These are phyloP conservation scores for Ramalina peruviana DNA, from an alignment of 495 filamentous ascomycete species.

Conservation along the genomic window DNA sequence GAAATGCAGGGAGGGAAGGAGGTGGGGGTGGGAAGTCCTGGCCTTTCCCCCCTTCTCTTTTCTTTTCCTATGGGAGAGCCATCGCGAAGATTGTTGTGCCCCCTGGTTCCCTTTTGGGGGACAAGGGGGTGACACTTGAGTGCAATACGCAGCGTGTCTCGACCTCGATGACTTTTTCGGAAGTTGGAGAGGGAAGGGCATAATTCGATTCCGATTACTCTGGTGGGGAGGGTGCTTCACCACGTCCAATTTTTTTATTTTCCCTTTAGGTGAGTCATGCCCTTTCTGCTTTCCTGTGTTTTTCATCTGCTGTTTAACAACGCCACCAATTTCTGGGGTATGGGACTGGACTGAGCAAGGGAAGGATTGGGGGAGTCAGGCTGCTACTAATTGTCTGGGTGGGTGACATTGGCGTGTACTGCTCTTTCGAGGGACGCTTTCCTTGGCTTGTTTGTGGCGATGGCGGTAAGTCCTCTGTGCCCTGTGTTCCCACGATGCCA, in stretches of 20 bases:
- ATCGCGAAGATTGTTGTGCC: conserved; percentile 84
- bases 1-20: conserved; percentile 65
- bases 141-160: conserved; percentile 95
- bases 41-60: too few relatives aligned
- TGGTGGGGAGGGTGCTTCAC: conserved; percentile 72
- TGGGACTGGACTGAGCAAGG: too few relatives aligned
- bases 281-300: neutral
- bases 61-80: conserved; percentile 67
- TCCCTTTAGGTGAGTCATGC: conserved; percentile 44
- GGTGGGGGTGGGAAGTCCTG: too few relatives aligned
- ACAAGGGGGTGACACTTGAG: conserved; percentile 63
- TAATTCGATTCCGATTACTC: conserved; percentile 99
- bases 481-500: too few relatives aligned
- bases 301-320: too few relatives aligned
- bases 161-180: conserved; percentile 18
- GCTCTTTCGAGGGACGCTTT: too few relatives aligned
- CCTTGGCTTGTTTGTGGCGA: too few relatives aligned
- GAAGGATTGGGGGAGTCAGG: too few relatives aligned
- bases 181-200: conserved; percentile 36
- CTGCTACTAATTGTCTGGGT: too few relatives aligned
- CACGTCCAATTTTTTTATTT: conserved; percentile 22
- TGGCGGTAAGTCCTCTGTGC: too few relatives aligned
- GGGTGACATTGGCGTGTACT: too few relatives aligned
- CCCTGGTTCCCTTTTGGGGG: conserved; percentile 15
- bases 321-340: too few relatives aligned